These are phyloP conservation scores for Monosporascus cannonballus DNA, from an alignment of 2,329 filamentous ascomycete genomes.

Conservation along the genomic window DNA sequence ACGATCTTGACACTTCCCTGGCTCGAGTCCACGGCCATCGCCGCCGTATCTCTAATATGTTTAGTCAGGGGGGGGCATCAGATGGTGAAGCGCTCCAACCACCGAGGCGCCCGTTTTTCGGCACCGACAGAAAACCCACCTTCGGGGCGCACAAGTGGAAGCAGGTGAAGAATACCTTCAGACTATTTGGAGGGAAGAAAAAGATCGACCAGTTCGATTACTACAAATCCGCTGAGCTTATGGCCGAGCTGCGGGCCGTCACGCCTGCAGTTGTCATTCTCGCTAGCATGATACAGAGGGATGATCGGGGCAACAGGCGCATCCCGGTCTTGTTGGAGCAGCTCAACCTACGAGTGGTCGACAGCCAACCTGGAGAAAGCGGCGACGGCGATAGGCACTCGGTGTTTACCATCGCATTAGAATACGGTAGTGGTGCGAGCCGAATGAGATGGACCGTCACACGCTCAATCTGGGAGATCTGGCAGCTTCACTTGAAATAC, in stretches of 20 bases:
- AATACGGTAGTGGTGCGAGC: conserved; percentile 92
- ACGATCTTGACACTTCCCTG: conserved; percentile 47
- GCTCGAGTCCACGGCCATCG: conserved; percentile 56
- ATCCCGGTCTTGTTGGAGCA: conserved; percentile 95
- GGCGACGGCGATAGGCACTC: conserved; percentile 62
- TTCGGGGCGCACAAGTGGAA: conserved; percentile 82
- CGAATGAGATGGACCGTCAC: conserved; percentile 96
- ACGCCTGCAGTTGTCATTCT: conserved; percentile 90
- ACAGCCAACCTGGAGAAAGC: conserved; percentile 66
- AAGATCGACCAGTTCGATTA: conserved; percentile 89
- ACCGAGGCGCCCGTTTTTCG: conserved; percentile 51
- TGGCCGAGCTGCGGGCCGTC: conserved; percentile 89
- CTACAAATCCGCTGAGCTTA: conserved; percentile 89
- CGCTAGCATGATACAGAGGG: conserved; percentile 95
- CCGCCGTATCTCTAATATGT: conserved; percentile 57
- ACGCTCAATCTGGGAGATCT: conserved; percentile 80
- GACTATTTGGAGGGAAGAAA: conserved; percentile 64
- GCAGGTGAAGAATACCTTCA: conserved; percentile 84
- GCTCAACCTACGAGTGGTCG: conserved; percentile 78
- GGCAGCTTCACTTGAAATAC: conserved; percentile 90
- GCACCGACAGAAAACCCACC: conserved; percentile 62
- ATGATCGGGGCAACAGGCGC: conserved; percentile 90
- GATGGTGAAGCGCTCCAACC: conserved; percentile 52
- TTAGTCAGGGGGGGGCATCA: conserved; percentile 58
- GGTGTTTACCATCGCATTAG: conserved; percentile 84